Base-by-base conservation (phyloP, 2,329 filamentous ascomycete genomes). In the Pseudocercospora fuligena region DNA sequence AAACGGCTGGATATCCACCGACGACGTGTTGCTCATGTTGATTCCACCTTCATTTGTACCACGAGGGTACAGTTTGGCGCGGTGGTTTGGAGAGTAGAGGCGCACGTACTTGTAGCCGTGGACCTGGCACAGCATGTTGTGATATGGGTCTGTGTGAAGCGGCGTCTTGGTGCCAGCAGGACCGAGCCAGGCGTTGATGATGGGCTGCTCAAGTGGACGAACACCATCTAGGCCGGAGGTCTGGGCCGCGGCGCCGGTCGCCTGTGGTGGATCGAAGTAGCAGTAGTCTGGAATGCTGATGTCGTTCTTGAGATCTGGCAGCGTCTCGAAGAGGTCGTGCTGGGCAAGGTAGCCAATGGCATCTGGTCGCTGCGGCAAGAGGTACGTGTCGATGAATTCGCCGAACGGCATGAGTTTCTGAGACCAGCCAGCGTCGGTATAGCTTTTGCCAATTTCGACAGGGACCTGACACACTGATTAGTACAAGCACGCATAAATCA, bases 91-190 rank as follows among this genome's bases (percentile, higher is more conserved):
- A 0, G 90, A 84, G 77, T 97, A 98, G 1, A 98, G 83, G 1
- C 95, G 86, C n/a, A 98, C 82, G 78, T 98, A 98, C 79, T 99
- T 99, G 65, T 87, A 84, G 0, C 95, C 95, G 0, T 97, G 92
- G 0, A 96, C 91, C 78, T 98, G 95, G 25, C 90, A 90, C 4
- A 98, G 86, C 57, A 98, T 87, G 75, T 98, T 98, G 76, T 97
- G 92, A 78, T 97, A 96, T 1, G 92, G 92, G 75, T 98, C 95
- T 1, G 93, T 96, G 78, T 99, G 95, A 0, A 98, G 83, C 1
- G 95, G 95, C 0, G 93, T 97, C 69, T 97, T 94, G 0, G 95
- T 98, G 59, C 89, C 89, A 0, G 89, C 83, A 0, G 95, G 95
- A 0, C 95, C 95, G 69, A 98, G 90, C 95, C 95, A 99, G 7